Conservation (phyloP, 352 stramenopile genomes). For the Phytophthora boehmeriae region DNA sequence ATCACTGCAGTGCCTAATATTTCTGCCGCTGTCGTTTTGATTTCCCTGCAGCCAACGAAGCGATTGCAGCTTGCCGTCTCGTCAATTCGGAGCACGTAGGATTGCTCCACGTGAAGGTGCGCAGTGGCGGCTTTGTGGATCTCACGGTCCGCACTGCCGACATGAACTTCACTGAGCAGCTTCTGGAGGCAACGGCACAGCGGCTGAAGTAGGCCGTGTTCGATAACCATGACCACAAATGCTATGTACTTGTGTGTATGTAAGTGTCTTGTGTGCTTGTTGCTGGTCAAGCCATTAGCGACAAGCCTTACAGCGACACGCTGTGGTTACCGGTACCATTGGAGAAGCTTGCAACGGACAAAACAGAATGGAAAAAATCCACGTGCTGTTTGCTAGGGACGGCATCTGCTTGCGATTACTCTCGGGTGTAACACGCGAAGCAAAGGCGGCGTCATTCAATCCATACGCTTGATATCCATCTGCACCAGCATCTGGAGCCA, state of each 20-base stretch:
- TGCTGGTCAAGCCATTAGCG: background rate
- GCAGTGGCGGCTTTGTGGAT: slow-evolving; percentile 82
- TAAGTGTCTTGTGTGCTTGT: background rate
- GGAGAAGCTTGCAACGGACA: background rate
- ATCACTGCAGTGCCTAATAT: slow-evolving; percentile 17
- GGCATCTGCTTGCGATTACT: slow-evolving; percentile 7
- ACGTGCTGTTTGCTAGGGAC: slow-evolving; percentile 2
- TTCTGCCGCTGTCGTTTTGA: background rate
- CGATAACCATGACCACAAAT: slow-evolving; percentile 11
- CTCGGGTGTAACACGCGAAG: slow-evolving; percentile 1
- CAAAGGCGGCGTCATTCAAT: slow-evolving; percentile 14
- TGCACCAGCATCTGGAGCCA: background rate
- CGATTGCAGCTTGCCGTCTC: slow-evolving; percentile 80
- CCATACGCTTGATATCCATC: background rate
- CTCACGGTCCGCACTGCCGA: slow-evolving; percentile 87
- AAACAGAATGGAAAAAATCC: slow-evolving; percentile 16
- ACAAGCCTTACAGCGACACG: too few relatives aligned
- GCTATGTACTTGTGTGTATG: slow-evolving; percentile 2
- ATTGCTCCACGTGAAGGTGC: slow-evolving; percentile 89
- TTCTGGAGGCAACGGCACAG: slow-evolving; percentile 65
- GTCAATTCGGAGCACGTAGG: slow-evolving; percentile 83
- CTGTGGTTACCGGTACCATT: too few relatives aligned
- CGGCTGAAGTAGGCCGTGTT: slow-evolving; percentile 61
- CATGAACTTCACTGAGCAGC: slow-evolving; percentile 80
- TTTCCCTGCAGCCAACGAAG: slow-evolving; percentile 73